phyloP scores from a whole-genome alignment of 768 basidiomycete species.

The Crepidotus variabilis region DNA sequence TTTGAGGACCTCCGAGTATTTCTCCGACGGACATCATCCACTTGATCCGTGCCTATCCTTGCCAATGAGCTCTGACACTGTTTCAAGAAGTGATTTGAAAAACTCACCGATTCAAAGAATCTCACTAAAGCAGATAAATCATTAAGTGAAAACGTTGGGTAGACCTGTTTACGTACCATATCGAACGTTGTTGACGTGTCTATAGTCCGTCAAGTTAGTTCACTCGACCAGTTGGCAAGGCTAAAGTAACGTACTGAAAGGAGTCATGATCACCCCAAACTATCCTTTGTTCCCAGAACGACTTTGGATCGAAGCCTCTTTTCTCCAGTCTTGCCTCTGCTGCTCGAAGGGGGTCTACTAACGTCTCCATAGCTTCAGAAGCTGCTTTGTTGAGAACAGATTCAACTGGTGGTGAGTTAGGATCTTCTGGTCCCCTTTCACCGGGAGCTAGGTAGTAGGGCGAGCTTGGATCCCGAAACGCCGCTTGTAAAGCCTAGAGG shows the following conservation, averaged over 20 bases:
- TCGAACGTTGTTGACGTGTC: constrained; percentile 77
- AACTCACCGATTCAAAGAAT: constrained; percentile 65
- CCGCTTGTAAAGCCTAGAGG: constrained; percentile 52
- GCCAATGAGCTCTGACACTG: constrained; percentile 1
- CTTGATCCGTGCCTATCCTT: constrained; percentile 55
- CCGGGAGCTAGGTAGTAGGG: constrained; percentile 66
- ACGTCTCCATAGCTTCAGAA: constrained; percentile 10
- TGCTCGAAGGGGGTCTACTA: constrained; percentile 20
- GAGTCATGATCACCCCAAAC: constrained; percentile 80
- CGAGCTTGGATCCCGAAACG: constrained; percentile 59
- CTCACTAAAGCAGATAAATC: constrained; percentile 38
- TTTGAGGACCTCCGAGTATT: constrained; percentile 54
- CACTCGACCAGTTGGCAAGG: background rate
- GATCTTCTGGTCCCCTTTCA: constrained; percentile 53
- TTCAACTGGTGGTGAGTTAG: constrained; percentile 37
- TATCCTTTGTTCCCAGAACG: constrained; percentile 78
- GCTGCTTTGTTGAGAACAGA: constrained; percentile 5
- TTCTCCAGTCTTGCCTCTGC: constrained; percentile 38
- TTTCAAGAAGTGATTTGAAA: background rate
- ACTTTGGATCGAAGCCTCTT: constrained; percentile 55
- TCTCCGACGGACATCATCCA: constrained; percentile 60
- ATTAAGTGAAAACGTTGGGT: background rate
- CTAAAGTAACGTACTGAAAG: constrained; percentile 53
- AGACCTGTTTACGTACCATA: constrained; percentile 45
- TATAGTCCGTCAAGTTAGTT: constrained; percentile 21